Percentiles rank a stretch among this genome's conserved stretches.
These are phyloP conservation scores for Aspergillus arachidicola DNA, from an alignment of 2,329 filamentous ascomycete species.

Conservation along the genomic window DNA sequence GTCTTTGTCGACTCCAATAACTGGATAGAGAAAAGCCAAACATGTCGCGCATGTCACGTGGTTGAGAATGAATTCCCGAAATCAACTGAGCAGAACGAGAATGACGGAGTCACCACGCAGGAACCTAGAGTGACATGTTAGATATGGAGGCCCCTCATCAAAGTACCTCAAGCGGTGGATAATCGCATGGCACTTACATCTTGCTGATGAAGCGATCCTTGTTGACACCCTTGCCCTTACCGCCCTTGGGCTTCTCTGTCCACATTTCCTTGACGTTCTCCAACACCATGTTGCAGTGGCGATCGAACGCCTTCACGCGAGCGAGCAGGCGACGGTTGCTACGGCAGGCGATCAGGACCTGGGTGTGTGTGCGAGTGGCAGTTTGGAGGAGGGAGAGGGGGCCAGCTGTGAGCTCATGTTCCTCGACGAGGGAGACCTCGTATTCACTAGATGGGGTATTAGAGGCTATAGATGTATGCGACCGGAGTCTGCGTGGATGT, in stretches of 20 bases:
- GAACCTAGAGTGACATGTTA: slow-evolving; percentile 60
- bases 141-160: not conserved
- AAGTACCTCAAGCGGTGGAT: not conserved
- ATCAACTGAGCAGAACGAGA: slow-evolving; percentile 77
- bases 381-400: slow-evolving; percentile 95
- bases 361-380: slow-evolving; percentile 88
- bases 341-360: slow-evolving; percentile 95
- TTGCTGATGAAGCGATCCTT: slow-evolving; percentile 99
- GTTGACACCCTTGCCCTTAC: slow-evolving; percentile 93
- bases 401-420: slow-evolving; percentile 77
- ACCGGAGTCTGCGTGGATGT: slow-evolving; percentile 15
- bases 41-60: slow-evolving; percentile 13
- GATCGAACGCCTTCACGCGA: slow-evolving; percentile 96
- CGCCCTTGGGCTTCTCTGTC: slow-evolving; percentile 88
- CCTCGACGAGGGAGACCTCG: slow-evolving; percentile 80
- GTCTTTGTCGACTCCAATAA: slow-evolving; percentile 15
- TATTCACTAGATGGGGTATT: slow-evolving; percentile 68
- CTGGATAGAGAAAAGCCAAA: slow-evolving; percentile 7
- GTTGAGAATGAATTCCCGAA: slow-evolving; percentile 7
- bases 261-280: slow-evolving; percentile 99
- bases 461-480: slow-evolving; percentile 23
- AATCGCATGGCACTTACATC: slow-evolving; percentile 64
- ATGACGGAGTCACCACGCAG: slow-evolving; percentile 86
- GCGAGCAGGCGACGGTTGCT: slow-evolving; percentile 98
- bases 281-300: slow-evolving; percentile 98